Evolutionary conservation across 768 basidiomycete species (phyloP), one percentile per base, ranked within the genome.

Genomic region (Lentinus brumalis): DNA sequence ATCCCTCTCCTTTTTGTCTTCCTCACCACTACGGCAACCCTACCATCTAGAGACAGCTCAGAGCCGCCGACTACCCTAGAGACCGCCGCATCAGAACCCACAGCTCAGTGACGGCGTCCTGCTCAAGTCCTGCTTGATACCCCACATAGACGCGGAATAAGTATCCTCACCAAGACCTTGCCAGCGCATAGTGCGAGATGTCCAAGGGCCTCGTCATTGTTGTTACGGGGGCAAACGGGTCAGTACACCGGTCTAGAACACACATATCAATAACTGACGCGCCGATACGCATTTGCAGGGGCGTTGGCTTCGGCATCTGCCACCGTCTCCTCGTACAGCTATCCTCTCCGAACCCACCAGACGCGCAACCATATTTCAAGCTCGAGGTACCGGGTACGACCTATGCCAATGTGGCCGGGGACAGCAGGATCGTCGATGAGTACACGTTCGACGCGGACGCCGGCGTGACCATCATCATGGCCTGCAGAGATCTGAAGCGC

Each of bases 241-340:
- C 44, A 15, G 73, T 70, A 2, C 8, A 26, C 15, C 7, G 18
- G 3, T 7, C 32, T 21, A 12, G 10, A 11, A 8, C 21, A 10
- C 29, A 9, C 12, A 4, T 14, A 30, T 21, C n/a, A 45, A 16
- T 41, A 9, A 26, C 38, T 39, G 49, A 50, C 21, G 15, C 21
- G 54, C 50, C 41, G 50, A 59, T 26, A 26, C 21, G 21, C 21
- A 26, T 26, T 26, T 64, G 3, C 70, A 94, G 92, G 41, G 93
- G 93, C 57, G 81, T 95, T 16, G 93, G 93, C 15, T 90, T 88
- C 70, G 91, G 90, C 12, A 88, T 91, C 46, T 93, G 91, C 75
- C 84, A 88, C 62, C 87, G 93, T 50, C 80, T 95, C 7, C 79
- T 95, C 47, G 73, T 79, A 65, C 87, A 92, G 66, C 76, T 94